Conservation (phyloP, 2,329 filamentous ascomycete species). For the Phoma herbarum region DNA sequence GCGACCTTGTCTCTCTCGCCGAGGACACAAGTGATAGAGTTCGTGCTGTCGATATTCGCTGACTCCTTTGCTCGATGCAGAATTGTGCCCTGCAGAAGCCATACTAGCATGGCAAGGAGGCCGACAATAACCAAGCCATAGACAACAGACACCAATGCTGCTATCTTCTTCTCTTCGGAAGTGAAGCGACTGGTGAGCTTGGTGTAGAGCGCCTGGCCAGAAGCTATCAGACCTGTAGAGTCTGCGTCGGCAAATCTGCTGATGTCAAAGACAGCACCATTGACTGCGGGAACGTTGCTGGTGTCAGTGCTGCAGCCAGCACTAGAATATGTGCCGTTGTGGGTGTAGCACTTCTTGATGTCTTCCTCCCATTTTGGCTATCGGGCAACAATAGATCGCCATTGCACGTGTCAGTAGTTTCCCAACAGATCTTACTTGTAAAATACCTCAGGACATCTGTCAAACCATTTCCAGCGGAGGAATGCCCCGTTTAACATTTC, state of each 20-base stretch:
- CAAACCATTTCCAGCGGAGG: too few relatives aligned
- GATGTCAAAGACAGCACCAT: neutral
- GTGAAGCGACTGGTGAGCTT: neutral
- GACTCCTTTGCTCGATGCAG: neutral
- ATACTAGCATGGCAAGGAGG: neutral
- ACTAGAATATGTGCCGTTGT: neutral
- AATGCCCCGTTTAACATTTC: neutral
- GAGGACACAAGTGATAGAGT: neutral
- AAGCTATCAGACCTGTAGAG: neutral
- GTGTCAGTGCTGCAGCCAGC: neutral
- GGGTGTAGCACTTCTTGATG: neutral
- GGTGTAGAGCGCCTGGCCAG: neutral
- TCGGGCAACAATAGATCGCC: neutral
- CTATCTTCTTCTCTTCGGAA: neutral
- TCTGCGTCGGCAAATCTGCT: neutral
- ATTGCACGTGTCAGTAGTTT: neutral
- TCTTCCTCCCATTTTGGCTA: neutral
- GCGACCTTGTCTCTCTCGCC: neutral
- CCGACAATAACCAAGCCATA: neutral
- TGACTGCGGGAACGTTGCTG: neutral
- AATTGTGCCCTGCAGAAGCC: neutral
- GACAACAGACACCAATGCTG: neutral
- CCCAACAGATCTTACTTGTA: neutral
- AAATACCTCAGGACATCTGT: neutral
- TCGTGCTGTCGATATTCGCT: neutral